These are phyloP conservation scores for Acanthamoeba royreba DNA, from an alignment of 208 protist species.

Conservation along the genomic window DNA sequence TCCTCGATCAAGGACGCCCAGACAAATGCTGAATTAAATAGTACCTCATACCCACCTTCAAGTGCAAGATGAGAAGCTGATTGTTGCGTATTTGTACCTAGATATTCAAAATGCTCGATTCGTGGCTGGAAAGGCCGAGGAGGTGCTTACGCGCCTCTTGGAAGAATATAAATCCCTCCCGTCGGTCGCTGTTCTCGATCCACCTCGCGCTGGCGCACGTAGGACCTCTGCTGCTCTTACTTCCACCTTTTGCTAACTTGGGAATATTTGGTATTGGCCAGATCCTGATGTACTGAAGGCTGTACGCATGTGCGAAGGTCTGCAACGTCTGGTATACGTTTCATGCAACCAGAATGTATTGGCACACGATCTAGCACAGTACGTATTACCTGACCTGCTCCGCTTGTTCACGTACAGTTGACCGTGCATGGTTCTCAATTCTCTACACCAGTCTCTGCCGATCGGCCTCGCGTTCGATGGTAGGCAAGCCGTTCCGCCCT, in stretches of 20 bases:
- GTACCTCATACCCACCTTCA: neutral
- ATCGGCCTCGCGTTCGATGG: constrained; percentile 48
- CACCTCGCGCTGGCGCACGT: constrained; percentile 81
- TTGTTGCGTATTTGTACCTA: too few relatives aligned
- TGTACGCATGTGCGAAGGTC: constrained; percentile 84
- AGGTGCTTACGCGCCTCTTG: constrained; percentile 72
- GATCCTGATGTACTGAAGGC: constrained; percentile 88
- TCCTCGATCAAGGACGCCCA: constrained; percentile 86
- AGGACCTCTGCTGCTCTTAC: too few relatives aligned
- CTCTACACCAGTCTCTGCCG: constrained; percentile 75
- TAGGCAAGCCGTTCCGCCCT: constrained; percentile 86
- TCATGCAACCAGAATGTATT: constrained; percentile 83
- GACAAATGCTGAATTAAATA: constrained; percentile 86
- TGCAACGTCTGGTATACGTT: constrained; percentile 92
- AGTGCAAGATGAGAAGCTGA: too few relatives aligned
- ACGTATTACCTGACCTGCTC: neutral
- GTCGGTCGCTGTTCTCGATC: constrained; percentile 76
- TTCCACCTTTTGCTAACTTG: too few relatives aligned
- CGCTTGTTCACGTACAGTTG: neutral
- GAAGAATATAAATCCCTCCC: constrained; percentile 67
- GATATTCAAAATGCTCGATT: constrained; percentile 87
- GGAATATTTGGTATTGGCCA: too few relatives aligned
- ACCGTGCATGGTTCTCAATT: too few relatives aligned
- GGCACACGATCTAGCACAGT: neutral
- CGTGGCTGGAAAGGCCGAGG: constrained; percentile 89